Percentiles rank a stretch among this genome's conserved stretches.
These are phyloP conservation scores for Lepidium sativum DNA, from an alignment of 345 rosid species.

Conservation along the genomic window DNA sequence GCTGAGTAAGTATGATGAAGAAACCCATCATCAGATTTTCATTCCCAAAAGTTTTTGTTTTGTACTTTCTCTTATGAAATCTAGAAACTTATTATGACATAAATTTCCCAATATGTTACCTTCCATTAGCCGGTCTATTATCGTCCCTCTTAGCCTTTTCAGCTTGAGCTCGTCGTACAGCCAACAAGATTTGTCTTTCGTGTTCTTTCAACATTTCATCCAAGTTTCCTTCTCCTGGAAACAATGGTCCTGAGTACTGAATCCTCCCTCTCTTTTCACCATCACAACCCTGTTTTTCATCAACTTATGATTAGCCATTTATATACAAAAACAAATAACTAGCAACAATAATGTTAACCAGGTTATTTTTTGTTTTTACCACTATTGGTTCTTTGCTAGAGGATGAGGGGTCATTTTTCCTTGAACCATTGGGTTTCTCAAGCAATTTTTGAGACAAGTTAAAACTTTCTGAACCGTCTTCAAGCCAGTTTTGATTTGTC, in stretches of 20 bases:
- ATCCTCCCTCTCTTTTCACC: conserved; percentile 41
- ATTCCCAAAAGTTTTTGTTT: neutral
- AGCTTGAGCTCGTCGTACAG: conserved; percentile 71
- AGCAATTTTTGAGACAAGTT: conserved; percentile 46
- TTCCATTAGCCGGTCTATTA: conserved; percentile 8
- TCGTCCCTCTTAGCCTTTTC: conserved; percentile 44
- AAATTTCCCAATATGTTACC: neutral
- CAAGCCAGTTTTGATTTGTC: conserved; percentile 36
- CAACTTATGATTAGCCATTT: neutral
- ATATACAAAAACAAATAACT: neutral
- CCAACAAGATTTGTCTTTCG: conserved; percentile 69
- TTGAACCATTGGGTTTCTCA: conserved; percentile 29
- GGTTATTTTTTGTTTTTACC: conserved; percentile 29
- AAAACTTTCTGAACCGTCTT: conserved; percentile 32
- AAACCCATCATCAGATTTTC: neutral
- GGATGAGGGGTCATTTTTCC: conserved; percentile 36
- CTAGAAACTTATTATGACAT: neutral
- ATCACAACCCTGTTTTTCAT: conserved; percentile 32
- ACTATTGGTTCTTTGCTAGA: conserved; percentile 21
- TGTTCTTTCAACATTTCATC: conserved; percentile 96
- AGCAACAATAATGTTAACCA: neutral
- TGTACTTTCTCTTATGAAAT: neutral
- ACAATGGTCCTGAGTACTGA: conserved; percentile 80
- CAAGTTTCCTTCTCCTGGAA: conserved; percentile 57
- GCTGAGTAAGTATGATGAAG: too few species aligned